Base-by-base conservation (phyloP, 2,329 filamentous ascomycete species). In the Cercospora sp. region DNA sequence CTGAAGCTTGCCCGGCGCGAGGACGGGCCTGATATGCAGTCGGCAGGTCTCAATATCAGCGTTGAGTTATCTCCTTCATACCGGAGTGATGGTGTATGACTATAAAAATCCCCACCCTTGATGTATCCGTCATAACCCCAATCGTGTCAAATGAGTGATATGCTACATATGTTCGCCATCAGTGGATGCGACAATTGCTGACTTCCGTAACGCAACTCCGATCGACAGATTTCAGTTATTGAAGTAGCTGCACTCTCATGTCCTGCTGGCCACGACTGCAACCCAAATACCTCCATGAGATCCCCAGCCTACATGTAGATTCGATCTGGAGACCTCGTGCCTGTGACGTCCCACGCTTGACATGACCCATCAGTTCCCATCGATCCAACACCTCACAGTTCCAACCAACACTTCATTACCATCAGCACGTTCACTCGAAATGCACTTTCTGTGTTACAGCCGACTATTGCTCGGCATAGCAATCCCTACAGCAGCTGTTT, bases 401-500 rank as follows among this genome's bases (percentile, higher is more conserved):
- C 4, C 42, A 26, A 63, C 30, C 8, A 55, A 33, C 62, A 36
- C 18, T 42, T 42, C 26, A 51, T 23, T 16, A 4, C 12, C 18
- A 13, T 23, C n/a, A 16, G 39, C 20, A 42, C 39, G n/a, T 30
- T 28, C 23, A 16, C 16, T 10, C n/a, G 48, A 9, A 42, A 71
- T 70, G 69, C 69, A 71, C 61, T 57, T 71, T 39, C 36, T 69
- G 9, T 72, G 70, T 65, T 69, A 64, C 57, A 61, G 67, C 51
- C 62, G 69, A 8, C 61, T 72, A 1, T 65, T 70, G 13, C 60
- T 70, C 4, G 69, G 67, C 7, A 18, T 72, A 12, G 62, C 63
- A 9, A 72, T 72, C 2, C 71, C 71, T 4, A 55, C 57, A 8
- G 60, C 64, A 13, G 71, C 69, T 13, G 18, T 71, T n/a, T 68